Percentiles rank a stretch among this genome's conserved stretches.
These are phyloP conservation scores for Rhexocercosporidium sp. DNA, from an alignment of 2,329 filamentous ascomycete genomes.

Conservation along the genomic window DNA sequence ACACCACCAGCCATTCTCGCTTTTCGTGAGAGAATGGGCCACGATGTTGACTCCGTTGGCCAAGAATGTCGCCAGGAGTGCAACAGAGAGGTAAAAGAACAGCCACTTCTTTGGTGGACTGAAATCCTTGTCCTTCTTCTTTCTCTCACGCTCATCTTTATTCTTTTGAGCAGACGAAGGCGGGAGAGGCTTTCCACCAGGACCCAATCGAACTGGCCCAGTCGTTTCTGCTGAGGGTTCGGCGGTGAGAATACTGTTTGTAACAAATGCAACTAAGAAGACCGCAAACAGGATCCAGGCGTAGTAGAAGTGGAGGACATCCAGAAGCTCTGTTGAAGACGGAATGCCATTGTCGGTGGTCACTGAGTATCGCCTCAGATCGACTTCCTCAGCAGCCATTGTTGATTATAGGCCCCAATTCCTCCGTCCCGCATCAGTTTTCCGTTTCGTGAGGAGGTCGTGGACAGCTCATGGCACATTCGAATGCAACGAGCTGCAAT, in stretches of 20 bases:
- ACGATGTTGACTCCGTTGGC: constrained; percentile 77
- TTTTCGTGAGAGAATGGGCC: constrained; percentile 70
- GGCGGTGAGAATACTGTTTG: constrained; percentile 60
- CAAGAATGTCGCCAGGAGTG: constrained; percentile 76
- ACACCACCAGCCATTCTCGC: constrained; percentile 78
- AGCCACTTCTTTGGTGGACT: constrained; percentile 70
- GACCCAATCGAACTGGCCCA: constrained; percentile 64
- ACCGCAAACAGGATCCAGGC: constrained; percentile 68
- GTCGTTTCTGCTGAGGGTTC: constrained; percentile 45
- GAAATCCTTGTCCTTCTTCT: constrained; percentile 55
- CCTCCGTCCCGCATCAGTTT: constrained; percentile 41
- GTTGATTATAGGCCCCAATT: constrained; percentile 28
- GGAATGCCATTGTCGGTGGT: constrained; percentile 19
- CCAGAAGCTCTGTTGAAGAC: constrained; percentile 30
- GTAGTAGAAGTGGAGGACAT: constrained; percentile 52
- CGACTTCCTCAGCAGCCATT: constrained; percentile 39
- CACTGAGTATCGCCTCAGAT: constrained; percentile 31
- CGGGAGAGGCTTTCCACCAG: constrained; percentile 86
- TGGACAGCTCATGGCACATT: constrained; percentile 40
- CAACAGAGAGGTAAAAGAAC: constrained; percentile 76
- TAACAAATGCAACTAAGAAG: constrained; percentile 66
- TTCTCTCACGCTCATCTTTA: constrained; percentile 50
- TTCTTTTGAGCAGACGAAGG: constrained; percentile 44
- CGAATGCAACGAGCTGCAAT: constrained; percentile 30
- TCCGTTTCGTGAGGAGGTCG: constrained; percentile 32